Base-by-base conservation (phyloP, 352 stramenopile species). In the Peronospora belbahrii region DNA sequence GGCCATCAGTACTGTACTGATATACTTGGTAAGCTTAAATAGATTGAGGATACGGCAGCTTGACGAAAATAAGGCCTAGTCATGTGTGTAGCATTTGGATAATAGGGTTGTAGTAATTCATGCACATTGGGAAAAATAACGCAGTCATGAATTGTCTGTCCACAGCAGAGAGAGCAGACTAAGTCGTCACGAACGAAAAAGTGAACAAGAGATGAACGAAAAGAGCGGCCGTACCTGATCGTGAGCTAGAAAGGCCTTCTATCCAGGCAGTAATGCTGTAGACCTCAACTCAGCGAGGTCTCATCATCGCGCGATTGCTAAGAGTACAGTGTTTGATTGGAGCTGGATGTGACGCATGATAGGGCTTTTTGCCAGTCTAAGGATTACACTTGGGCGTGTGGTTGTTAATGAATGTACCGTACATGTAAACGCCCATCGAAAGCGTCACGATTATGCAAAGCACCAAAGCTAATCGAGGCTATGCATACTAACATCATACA, bases 321-420 rank as follows among this genome's bases (percentile, higher is more conserved):
- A 48, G 42, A 62, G 33, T 59, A 62, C 52, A 52, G 52, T 31
- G 34, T 47, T 46, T 27, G 57, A 62, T 62, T 65, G 61, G 52
- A 46, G 14, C 17, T 54, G 23, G 39, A 60, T 60, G 54, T 60
- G 42, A 47, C 40, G 28, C 30, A 39, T 9, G 27, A 1, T 14
- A 33, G 19, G 28, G 19, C 3, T 3, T 10, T 15, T 8, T 9
- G 39, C 45, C 18, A 51, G 33, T 41, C 46, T 56, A 43, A 52
- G 32, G 15, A n/a, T 6, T 11, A n/a, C 7, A 31, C 4, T 31
- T 9, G 23, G 23, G 4, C 4, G 7, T 4, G 23, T 27, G 23
- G 4, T 27, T 27, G 23, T 7, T 27, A 7, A 27, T 27, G 23
- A n/a, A n/a, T n/a, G n/a, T n/a, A n/a, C n/a, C n/a, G n/a, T n/a